These are phyloP conservation scores for Blastomyces emzantsi DNA, from an alignment of 2,329 filamentous ascomycete genomes.

Conservation along the genomic window DNA sequence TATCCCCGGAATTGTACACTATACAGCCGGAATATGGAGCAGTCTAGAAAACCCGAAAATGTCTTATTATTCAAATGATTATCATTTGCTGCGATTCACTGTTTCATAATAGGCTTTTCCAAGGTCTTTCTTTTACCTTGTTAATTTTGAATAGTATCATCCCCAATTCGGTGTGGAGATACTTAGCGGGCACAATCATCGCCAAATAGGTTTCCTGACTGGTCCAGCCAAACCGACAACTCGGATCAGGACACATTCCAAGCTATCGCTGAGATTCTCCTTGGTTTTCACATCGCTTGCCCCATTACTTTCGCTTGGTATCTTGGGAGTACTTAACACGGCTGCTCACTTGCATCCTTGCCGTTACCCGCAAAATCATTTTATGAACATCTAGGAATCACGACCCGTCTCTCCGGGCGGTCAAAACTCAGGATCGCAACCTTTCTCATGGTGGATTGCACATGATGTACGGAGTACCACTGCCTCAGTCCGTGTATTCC, in stretches of 20 bases:
- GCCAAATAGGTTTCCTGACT: neutral
- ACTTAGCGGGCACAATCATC: neutral
- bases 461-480: too few species aligned
- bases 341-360: neutral
- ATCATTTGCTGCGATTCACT: neutral
- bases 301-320: neutral
- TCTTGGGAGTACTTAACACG: neutral
- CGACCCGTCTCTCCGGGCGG: neutral
- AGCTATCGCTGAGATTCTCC: neutral
- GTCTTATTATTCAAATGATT: neutral
- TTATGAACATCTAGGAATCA: neutral
- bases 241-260: neutral
- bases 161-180: neutral
- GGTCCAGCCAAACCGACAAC: neutral
- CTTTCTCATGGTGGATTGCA: neutral
- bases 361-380: neutral
- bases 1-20: neutral
- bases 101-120: neutral
- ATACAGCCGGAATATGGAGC: neutral
- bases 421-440: neutral
- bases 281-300: neutral
- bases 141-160: neutral
- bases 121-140: neutral
- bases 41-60: neutral
- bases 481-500: neutral